phyloP scores from a whole-genome alignment of 2,329 filamentous ascomycete species.

The Fusarium sp. region DNA sequence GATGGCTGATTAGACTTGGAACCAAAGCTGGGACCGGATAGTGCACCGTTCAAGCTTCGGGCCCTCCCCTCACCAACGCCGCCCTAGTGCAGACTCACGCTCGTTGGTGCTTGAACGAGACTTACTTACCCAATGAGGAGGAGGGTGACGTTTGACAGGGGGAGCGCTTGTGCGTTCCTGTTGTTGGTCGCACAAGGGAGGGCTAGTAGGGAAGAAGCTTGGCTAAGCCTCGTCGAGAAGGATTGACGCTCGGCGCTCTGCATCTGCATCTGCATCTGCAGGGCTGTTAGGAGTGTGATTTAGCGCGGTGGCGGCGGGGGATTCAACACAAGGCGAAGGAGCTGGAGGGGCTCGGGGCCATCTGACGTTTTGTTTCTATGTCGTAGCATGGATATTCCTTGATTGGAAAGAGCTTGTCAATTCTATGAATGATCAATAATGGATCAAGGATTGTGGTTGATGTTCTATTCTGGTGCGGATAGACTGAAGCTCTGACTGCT shows the following conservation, averaged over 20 bases:
- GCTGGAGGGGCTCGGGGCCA: not conserved
- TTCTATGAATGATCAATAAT: not conserved
- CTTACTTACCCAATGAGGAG: conserved; percentile 21
- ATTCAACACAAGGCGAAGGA: not conserved
- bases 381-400: conserved; percentile 13
- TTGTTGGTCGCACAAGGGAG: conserved; percentile 36
- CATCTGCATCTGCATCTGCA: conserved; percentile 31
- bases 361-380: conserved; percentile 31
- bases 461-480: not conserved
- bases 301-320: conserved; percentile 37
- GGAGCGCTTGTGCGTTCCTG: conserved; percentile 34
- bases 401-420: not conserved
- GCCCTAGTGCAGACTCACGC: conserved; percentile 18
- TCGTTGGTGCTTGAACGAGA: conserved; percentile 22
- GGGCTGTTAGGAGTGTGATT: conserved; percentile 31
- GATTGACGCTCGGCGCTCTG: conserved; percentile 23
- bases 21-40: not conserved
- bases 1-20: conserved; percentile 20
- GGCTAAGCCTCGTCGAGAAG: conserved; percentile 17
- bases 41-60: conserved; percentile 25
- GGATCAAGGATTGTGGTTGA: not conserved
- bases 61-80: conserved; percentile 25
- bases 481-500: not conserved
- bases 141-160: conserved; percentile 18
- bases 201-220: not conserved